Conservation (phyloP, 306 rosid species). For the Erythrophleum fordii region DNA sequence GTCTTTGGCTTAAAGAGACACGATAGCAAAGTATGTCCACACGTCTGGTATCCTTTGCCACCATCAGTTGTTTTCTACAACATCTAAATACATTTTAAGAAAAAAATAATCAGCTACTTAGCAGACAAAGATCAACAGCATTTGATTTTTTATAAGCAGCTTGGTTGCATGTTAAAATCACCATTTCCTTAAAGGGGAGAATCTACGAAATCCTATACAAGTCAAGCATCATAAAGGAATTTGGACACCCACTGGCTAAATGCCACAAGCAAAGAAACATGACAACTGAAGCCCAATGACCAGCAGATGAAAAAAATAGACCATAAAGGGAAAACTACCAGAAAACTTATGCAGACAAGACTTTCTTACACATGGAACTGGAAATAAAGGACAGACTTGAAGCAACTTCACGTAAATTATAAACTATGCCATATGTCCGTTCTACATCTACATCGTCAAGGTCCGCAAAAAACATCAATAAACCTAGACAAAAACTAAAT, state of each 20-base stretch:
- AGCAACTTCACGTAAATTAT: too few relatives aligned
- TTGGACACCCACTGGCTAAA: background rate
- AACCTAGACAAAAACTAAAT: background rate
- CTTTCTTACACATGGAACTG: background rate
- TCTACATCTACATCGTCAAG: too few relatives aligned
- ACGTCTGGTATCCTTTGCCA: constrained; percentile 87
- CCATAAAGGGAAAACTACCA: background rate
- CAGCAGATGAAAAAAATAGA: background rate
- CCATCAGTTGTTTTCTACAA: constrained; percentile 81
- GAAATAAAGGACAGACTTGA: background rate
- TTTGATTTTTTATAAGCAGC: background rate
- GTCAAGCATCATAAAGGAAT: background rate
- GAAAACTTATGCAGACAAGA: constrained; percentile 1
- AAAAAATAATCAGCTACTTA: constrained; percentile 8
- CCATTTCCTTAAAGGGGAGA: background rate
- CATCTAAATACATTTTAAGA: constrained; percentile 56
- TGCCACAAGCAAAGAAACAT: background rate
- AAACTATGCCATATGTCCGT: too few relatives aligned
- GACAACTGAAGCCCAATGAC: background rate
- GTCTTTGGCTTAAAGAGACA: constrained; percentile 84
- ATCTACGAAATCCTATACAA: background rate
- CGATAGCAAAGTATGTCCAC: constrained; percentile 94
- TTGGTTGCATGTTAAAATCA: background rate
- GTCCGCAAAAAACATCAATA: background rate
- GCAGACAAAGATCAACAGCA: background rate